Percentiles rank a stretch among this genome's conserved stretches.
Evolutionary conservation across 108 stramenopile genomes (phyloP).

Genomic region (Cyclotella cryptica): DNA sequence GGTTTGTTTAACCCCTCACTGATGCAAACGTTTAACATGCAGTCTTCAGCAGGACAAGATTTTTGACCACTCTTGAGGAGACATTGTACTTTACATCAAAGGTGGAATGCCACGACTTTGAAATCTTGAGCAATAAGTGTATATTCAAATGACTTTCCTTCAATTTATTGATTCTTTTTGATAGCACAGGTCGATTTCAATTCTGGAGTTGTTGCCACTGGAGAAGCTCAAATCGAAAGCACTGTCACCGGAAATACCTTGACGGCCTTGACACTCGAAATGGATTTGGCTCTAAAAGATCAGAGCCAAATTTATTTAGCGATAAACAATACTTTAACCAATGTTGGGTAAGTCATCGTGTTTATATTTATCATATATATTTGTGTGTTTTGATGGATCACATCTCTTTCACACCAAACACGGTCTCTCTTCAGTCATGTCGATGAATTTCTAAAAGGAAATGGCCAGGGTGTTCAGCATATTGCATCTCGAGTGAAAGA

Average conservation of each 20-base stretch:
- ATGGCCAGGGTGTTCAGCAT: conserved; percentile 93
- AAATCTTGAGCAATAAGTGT: too few species aligned
- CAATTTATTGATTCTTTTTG: too few species aligned
- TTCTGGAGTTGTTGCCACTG: conserved; percentile 91
- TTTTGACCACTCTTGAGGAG: conserved; percentile 80
- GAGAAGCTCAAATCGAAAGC: conserved; percentile 90
- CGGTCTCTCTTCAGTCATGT: conserved; percentile 65
- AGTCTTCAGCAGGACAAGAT: conserved; percentile 77
- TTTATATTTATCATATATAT: too few species aligned
- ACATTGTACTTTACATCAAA: conserved; percentile 82
- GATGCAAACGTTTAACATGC: too few species aligned
- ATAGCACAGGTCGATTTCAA: conserved; percentile 91
- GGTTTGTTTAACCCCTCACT: too few species aligned
- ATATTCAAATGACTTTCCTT: too few species aligned
- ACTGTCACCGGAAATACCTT: conserved; percentile 87
- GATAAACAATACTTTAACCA: conserved; percentile 89
- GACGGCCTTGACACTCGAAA: conserved; percentile 43
- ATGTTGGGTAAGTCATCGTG: conserved; percentile 62
- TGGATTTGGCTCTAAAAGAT: conserved; percentile 61
- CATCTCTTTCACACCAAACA: too few species aligned
- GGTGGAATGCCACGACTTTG: conserved; percentile 36
- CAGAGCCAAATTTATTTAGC: conserved; percentile 91
- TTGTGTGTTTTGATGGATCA: too few species aligned
- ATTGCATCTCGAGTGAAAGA: conserved; percentile 84
- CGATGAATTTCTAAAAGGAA: conserved; percentile 81